Percentiles rank a stretch among this genome's conserved stretches.
Conservation (phyloP, 805 yeast genomes). For the Schwanniomyces polymorphus region DNA sequence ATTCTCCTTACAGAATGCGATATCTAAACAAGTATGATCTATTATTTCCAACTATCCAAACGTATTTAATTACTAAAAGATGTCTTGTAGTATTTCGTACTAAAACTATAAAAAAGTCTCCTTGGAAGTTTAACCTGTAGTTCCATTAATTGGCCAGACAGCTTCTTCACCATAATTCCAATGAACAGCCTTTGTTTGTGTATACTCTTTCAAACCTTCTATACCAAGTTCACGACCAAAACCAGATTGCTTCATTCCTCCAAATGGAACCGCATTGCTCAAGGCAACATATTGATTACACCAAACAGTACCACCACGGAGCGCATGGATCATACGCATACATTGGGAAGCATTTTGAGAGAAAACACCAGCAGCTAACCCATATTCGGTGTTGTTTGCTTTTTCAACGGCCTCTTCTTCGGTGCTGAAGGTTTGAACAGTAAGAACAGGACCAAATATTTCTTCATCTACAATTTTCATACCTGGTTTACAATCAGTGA, state of each 20-base stretch:
- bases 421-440: conserved; percentile 59
- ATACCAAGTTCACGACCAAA: conserved; percentile 62
- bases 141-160: conserved; percentile 13
- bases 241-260: conserved; percentile 68
- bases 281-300: conserved; percentile 69
- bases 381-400: conserved; percentile 70
- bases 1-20: too few species aligned
- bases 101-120: not conserved
- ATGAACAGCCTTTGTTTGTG: conserved; percentile 29
- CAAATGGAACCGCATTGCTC: conserved; percentile 61
- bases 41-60: too few species aligned
- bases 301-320: conserved; percentile 83
- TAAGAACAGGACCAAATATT: conserved; percentile 81
- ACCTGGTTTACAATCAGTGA: conserved; percentile 55
- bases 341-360: conserved; percentile 51
- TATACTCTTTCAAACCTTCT: conserved; percentile 33
- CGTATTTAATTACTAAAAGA: too few species aligned
- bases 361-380: conserved; percentile 76
- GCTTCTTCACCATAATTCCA: conserved; percentile 13
- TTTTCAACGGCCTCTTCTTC: conserved; percentile 60
- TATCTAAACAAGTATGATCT: too few species aligned
- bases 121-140: not conserved
- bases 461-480: conserved; percentile 67
- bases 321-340: conserved; percentile 61
- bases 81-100: not conserved